Conservation (phyloP, 495 filamentous ascomycete genomes). For the Pyrenula massariospora region DNA sequence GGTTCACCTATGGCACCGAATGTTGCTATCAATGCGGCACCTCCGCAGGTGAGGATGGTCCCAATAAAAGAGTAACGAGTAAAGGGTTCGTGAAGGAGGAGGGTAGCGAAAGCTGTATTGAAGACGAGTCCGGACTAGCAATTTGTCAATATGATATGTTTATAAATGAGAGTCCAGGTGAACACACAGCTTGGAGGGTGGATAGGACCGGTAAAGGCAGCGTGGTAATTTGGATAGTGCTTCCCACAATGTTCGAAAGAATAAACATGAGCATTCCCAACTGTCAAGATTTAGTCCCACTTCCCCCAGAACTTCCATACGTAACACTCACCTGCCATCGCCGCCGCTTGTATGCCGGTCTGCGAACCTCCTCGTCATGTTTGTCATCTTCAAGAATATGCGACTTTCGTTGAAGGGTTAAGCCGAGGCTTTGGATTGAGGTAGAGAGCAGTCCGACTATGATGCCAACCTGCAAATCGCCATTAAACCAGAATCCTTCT, state of each 20-base stretch:
- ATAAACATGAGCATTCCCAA: conserved; percentile 96
- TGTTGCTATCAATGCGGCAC: conserved; percentile 79
- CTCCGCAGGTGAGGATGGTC: conserved; percentile 74
- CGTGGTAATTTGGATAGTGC: conserved; percentile 94
- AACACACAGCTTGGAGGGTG: conserved; percentile 72
- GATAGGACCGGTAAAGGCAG: conserved; percentile 90
- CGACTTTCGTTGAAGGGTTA: conserved; percentile 97
- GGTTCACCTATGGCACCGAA: conserved; percentile 96
- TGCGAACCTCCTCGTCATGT: conserved; percentile 58
- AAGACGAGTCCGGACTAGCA: conserved; percentile 78
- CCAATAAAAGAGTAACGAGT: conserved; percentile 83
- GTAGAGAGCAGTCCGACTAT: conserved; percentile 87
- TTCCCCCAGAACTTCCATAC: not conserved
- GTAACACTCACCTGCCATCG: conserved; percentile 66
- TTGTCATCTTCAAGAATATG: conserved; percentile 97
- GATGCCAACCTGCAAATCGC: conserved; percentile 68
- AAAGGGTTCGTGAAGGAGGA: conserved; percentile 90
- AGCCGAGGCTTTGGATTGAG: conserved; percentile 83
- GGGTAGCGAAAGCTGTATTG: conserved; percentile 91
- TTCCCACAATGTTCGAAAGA: conserved; percentile 83
- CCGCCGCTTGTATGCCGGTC: conserved; percentile 81
- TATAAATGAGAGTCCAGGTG: not conserved
- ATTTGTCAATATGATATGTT: conserved; percentile 5
- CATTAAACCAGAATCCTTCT: not conserved
- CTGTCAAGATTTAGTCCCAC: conserved; percentile 18